These are phyloP conservation scores for Colletotrichum theobromicola DNA, from an alignment of 2,329 filamentous ascomycete genomes.

Conservation along the genomic window DNA sequence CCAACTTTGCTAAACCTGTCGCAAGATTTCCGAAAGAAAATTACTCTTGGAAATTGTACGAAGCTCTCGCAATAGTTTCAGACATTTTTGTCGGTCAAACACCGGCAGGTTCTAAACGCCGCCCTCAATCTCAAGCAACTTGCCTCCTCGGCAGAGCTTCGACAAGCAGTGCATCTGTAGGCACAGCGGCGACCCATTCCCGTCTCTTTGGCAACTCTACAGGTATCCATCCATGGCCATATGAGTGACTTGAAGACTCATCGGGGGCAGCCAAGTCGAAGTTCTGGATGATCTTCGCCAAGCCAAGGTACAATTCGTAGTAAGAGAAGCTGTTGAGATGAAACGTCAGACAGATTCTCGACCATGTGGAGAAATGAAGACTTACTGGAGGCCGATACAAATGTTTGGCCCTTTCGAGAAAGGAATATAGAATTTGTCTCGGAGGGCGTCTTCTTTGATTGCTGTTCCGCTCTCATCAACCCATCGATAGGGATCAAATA, in stretches of 20 bases:
- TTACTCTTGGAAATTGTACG: too few species aligned
- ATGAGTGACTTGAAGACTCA: neutral
- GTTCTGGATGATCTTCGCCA: neutral
- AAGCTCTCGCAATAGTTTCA: neutral
- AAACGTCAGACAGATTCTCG: neutral
- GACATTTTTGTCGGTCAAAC: neutral
- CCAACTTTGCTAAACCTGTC: neutral
- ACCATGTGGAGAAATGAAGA: neutral
- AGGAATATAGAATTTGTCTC: slow-evolving; percentile 32
- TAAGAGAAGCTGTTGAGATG: neutral
- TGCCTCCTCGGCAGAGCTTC: neutral
- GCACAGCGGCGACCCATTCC: slow-evolving; percentile 28
- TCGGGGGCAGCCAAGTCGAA: neutral
- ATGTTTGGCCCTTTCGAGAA: slow-evolving; percentile 32
- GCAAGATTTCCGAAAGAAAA: too few species aligned
- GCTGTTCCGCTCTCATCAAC: slow-evolving; percentile 5
- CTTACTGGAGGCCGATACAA: slow-evolving; percentile 33
- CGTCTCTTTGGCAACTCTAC: slow-evolving; percentile 23
- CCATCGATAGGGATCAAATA: slow-evolving; percentile 32
- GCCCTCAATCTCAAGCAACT: neutral
- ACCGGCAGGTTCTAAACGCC: neutral
- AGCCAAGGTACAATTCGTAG: neutral
- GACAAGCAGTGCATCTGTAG: neutral
- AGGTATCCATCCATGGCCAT: slow-evolving; percentile 15
- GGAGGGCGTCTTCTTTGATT: slow-evolving; percentile 19